Base-by-base conservation (phyloP, 495 filamentous ascomycete genomes). In the Parmelia sp. region DNA sequence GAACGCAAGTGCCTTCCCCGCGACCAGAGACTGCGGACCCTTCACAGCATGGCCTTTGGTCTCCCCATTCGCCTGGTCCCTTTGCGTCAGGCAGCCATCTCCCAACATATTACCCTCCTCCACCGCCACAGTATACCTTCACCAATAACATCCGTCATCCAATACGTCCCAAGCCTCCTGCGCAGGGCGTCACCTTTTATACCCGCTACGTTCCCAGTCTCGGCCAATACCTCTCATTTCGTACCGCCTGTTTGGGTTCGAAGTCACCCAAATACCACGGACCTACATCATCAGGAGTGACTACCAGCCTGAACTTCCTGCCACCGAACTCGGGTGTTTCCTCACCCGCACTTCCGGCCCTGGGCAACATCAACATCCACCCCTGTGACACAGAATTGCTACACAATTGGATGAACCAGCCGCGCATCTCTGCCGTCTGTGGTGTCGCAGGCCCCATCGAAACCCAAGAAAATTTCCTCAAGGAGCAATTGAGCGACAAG, bases 151-250 rank as follows among this genome's bases (percentile, higher is more conserved):
- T 93, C 31, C 87, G 92, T 6, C 94, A 97, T 73, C 95, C 94
- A 0, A 74, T 97, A 33, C 86, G 94, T 0, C 89, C 91, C 42
- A 96, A 96, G 68, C 93, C 94, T 0, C 90, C 90, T 4, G 86
- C 87, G 23, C 90, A 94, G 80, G 89, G 89, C 14, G 90, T 94
- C 70, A 84, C 88, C 17, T 91, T 98, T 71, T 98, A 98, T 74
- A 86, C 85, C 1, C 89, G 94, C 58, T 96, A 88, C 73, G 78
- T 97, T 23, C 90, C 90, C 4, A 91, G 87, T 25, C 77, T 95
- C 0, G 82, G 82, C 36, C 90, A 96, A 71, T 96, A 90, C 66
- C 83, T 98, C 29, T 90, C 90, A 17, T 95, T 97, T 75, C 87
- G 94, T 37, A 83, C 91, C 2, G 90, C 91, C 5, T 78, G 72